Evolutionary conservation across 495 filamentous ascomycete genomes (phyloP), one percentile per base, ranked within the genome.

Genomic region (Aspergillus sclerotioniger): DNA sequence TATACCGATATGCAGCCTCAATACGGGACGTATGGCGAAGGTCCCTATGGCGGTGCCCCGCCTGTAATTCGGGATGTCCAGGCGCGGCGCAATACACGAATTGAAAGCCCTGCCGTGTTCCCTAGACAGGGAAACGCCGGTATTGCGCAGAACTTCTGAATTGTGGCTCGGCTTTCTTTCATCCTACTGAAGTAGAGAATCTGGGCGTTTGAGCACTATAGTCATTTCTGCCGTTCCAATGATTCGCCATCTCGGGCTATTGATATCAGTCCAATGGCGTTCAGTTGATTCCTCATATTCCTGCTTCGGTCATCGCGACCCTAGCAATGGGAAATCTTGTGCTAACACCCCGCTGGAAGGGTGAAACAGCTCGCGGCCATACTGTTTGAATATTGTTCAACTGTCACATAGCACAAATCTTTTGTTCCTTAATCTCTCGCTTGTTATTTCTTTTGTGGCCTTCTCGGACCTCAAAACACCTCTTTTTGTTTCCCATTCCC

Each of bases 141-240:
- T 50, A 98, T 98, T 67, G 90, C 94, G n/a, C 94, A 97, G 69
- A 98, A 98, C 65, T 98, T 98, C 64, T 98, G 80, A 71, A 51
- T 20, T n/a, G 25, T 12, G 37, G 32, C 25, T 35, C 20, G 21
- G 55, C 28, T 49, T 20, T 44, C 52, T 35, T 31, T 31, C 39
- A 21, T 31, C 32, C 46, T 25, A 25, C 2, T 25, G 25, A 25
- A 25, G 25, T 3, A 3, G 25, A 25, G 25, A 25, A 25, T 2
- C 25, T 5, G 25, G 25, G 2, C 25, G 25, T 5, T 5, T 25
- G 25, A 25, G 5, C 25, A 25, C 2, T 5, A 25, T 25, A 25
- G 25, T 5, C 25, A 25, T 25, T 25, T 25, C 5, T 25, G 25
- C 25, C 2, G 25, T 25, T 5, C 25, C 5, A 25, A 25, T 25